Evolutionary conservation across 1,139 yeast genomes (phyloP).

Genomic region (Suhomyces ambrosiae): DNA sequence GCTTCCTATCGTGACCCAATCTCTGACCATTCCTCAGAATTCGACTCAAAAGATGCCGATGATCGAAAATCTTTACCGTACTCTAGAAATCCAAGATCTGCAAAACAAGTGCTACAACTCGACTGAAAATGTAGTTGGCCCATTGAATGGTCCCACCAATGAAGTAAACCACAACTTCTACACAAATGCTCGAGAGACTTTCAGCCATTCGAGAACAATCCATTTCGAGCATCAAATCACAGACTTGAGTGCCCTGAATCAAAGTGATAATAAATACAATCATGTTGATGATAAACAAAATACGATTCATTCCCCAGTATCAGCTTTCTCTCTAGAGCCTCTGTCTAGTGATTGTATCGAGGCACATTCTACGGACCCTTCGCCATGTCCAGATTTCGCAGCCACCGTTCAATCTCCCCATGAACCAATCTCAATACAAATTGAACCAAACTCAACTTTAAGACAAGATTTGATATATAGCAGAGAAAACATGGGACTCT

Average conservation of each 20-base stretch:
- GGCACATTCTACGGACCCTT: slow-evolving; percentile 1
- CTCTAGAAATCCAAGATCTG: too few species aligned
- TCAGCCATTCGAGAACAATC: too few species aligned
- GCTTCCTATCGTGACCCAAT: neutral
- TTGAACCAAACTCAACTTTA: neutral
- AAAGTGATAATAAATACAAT: too few species aligned
- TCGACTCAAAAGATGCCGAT: neutral
- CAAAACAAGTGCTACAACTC: too few species aligned
- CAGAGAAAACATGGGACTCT: slow-evolving; percentile 2
- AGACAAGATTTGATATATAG: slow-evolving; percentile 7
- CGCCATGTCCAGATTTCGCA: slow-evolving; percentile 10
- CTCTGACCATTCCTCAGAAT: neutral
- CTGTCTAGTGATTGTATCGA: slow-evolving; percentile 1
- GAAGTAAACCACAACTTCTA: too few species aligned
- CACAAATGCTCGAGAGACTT: too few species aligned
- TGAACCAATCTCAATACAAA: slow-evolving; percentile 12
- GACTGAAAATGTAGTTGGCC: too few species aligned
- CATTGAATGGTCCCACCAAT: too few species aligned
- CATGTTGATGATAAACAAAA: neutral
- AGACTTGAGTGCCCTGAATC: too few species aligned
- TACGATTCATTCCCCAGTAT: neutral
- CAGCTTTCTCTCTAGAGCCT: neutral
- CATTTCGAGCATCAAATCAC: too few species aligned
- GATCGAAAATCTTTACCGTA: too few species aligned
- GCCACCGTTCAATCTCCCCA: slow-evolving; percentile 13